Percentiles rank a stretch among this genome's conserved stretches.
phyloP scores from a whole-genome alignment of 78 protist species.

The slime mould (Dictyostelium discoideum) region DNA sequence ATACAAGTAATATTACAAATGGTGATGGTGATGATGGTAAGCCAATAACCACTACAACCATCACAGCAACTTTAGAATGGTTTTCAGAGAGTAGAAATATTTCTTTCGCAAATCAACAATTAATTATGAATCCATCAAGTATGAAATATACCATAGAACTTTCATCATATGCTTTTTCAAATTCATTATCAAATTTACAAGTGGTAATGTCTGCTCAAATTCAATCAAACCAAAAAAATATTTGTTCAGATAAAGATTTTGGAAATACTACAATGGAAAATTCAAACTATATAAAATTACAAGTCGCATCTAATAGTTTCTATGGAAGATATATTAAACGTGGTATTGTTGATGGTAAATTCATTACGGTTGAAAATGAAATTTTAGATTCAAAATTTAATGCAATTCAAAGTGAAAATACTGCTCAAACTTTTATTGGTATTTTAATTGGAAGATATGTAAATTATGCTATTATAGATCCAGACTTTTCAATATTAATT shows the following conservation, averaged over 20 bases:
- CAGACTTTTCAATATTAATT: background rate
- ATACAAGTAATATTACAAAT: background rate
- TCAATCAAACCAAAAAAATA: background rate
- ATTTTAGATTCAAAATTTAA: background rate
- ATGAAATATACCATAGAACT: background rate
- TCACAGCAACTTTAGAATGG: background rate
- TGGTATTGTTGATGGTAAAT: background rate
- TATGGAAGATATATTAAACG: background rate
- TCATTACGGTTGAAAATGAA: background rate
- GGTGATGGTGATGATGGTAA: background rate
- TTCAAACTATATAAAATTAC: background rate
- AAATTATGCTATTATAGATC: background rate
- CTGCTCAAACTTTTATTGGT: background rate
- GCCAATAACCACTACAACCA: background rate
- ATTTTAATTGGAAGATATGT: background rate
- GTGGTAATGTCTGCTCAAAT: background rate
- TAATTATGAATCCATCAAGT: background rate
- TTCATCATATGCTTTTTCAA: background rate
- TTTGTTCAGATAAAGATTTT: background rate
- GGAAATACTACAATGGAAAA: background rate
- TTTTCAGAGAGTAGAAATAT: background rate
- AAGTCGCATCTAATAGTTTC: background rate
- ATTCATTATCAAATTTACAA: background rate
- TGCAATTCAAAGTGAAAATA: background rate
- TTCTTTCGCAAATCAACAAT: background rate